These are phyloP conservation scores for Yamadazyma sp. DNA, from an alignment of 1,139 yeast genomes.

Conservation along the genomic window DNA sequence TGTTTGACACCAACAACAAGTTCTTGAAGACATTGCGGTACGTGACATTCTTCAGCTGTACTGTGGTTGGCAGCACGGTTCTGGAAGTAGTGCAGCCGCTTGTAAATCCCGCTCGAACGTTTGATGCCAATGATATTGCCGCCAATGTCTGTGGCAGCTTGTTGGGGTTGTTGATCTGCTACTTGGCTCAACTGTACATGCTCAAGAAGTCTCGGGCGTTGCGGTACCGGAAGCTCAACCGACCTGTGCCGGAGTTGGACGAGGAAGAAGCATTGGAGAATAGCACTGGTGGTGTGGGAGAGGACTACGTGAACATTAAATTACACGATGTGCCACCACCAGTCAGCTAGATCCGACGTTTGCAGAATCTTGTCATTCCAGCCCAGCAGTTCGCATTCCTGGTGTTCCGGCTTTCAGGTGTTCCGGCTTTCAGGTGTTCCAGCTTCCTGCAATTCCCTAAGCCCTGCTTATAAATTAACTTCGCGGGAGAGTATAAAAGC, in stretches of 20 bases:
- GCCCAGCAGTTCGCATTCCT: too few relatives aligned
- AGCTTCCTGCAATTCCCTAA: too few relatives aligned
- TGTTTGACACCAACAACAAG: constrained; percentile 41
- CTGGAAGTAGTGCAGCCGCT: constrained; percentile 53
- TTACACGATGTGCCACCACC: not conserved
- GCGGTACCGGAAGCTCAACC: constrained; percentile 2
- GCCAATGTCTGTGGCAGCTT: constrained; percentile 41
- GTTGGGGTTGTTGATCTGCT: constrained; percentile 23
- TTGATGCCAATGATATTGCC: constrained; percentile 50
- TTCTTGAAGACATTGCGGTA: constrained; percentile 38
- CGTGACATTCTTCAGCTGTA: constrained; percentile 45
- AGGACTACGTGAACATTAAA: not conserved
- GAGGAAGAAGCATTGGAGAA: not conserved
- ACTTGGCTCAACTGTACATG: constrained; percentile 10
- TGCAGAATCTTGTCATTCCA: too few relatives aligned
- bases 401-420: too few relatives aligned
- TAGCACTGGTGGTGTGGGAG: not conserved
- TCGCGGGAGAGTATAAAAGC: too few relatives aligned
- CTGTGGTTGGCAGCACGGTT: constrained; percentile 44
- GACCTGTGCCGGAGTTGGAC: not conserved
- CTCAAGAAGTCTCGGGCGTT: not conserved
- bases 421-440: too few relatives aligned
- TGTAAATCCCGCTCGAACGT: constrained; percentile 46
- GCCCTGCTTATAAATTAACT: too few relatives aligned
- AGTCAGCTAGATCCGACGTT: too few relatives aligned